Conservation (phyloP, 2,329 filamentous ascomycete genomes). For the Lojkania enalia region DNA sequence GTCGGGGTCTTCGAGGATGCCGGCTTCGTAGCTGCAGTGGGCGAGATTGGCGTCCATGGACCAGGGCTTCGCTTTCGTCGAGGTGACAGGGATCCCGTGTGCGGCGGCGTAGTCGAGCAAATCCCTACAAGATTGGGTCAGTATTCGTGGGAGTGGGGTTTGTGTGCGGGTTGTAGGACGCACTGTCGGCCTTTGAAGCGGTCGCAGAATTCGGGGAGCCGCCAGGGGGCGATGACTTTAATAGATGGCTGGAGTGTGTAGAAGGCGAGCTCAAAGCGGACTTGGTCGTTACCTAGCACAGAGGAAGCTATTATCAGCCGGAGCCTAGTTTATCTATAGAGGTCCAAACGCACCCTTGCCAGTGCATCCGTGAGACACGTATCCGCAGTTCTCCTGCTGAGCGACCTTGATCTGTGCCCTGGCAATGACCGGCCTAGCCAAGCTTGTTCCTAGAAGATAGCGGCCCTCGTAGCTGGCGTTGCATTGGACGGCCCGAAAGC, state of each 20-base stretch:
- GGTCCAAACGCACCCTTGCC: too few relatives aligned
- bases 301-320: too few relatives aligned
- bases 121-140: too few relatives aligned
- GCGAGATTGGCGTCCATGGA: conserved; percentile 71
- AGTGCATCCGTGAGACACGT: conserved; percentile 53
- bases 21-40: conserved; percentile 80
- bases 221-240: conserved; percentile 76
- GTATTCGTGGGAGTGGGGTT: too few relatives aligned
- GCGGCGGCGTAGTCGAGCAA: conserved; percentile 71
- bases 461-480: conserved; percentile 62
- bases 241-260: conserved; percentile 66
- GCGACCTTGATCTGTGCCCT: conserved; percentile 67
- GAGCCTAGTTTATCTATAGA: too few relatives aligned
- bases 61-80: conserved; percentile 73
- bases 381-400: conserved; percentile 62
- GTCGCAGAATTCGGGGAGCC: conserved; percentile 69
- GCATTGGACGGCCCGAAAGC: conserved; percentile 78
- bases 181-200: conserved; percentile 72
- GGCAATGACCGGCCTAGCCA: conserved; percentile 72
- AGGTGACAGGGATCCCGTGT: conserved; percentile 71
- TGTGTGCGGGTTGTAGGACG: too few relatives aligned
- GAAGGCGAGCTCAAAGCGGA: conserved; percentile 67
- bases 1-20: conserved; percentile 69
- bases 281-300: conserved; percentile 68
- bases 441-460: conserved; percentile 57